phyloP scores from a whole-genome alignment of 768 basidiomycete species.

The Suillus paluster region DNA sequence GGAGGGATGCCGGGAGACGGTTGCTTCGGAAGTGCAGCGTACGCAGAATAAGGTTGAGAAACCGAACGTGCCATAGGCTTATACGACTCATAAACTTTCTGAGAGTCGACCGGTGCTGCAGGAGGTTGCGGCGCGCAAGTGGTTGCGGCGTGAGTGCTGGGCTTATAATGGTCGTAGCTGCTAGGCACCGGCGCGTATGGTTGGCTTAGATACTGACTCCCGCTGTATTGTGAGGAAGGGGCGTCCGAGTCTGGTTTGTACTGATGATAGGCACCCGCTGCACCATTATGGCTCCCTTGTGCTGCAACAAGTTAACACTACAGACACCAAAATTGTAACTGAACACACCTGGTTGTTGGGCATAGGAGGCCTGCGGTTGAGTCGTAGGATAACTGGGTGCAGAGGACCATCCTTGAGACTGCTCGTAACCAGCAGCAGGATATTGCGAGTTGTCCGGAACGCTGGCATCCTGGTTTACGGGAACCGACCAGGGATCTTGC shows the following conservation, averaged over 20 bases:
- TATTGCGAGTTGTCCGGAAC: slow-evolving; percentile 19
- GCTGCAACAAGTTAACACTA: slow-evolving; percentile 14
- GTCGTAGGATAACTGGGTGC: slow-evolving; percentile 32
- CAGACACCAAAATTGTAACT: slow-evolving; percentile 1
- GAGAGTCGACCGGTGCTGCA: slow-evolving; percentile 21
- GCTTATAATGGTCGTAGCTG: slow-evolving; percentile 43
- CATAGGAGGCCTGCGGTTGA: slow-evolving; percentile 24
- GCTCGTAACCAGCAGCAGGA: slow-evolving; percentile 24
- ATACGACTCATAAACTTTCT: slow-evolving; percentile 35
- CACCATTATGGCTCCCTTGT: slow-evolving; percentile 16
- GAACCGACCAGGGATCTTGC: slow-evolving; percentile 31
- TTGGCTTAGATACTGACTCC: slow-evolving; percentile 20
- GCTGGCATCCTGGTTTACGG: slow-evolving; percentile 22
- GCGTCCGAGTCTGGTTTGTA: slow-evolving; percentile 24
- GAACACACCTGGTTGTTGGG: slow-evolving; percentile 28
- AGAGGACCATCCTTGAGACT: slow-evolving; percentile 38
- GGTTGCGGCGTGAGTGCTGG: slow-evolving; percentile 27
- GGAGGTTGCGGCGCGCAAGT: slow-evolving; percentile 27
- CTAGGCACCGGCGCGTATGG: slow-evolving; percentile 15
- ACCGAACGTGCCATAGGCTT: slow-evolving; percentile 27
- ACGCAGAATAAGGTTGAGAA: slow-evolving; percentile 27
- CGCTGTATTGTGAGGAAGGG: slow-evolving; percentile 20
- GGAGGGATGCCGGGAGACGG: slow-evolving; percentile 25
- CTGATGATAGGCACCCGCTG: slow-evolving; percentile 27
- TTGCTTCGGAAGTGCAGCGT: slow-evolving; percentile 18